phyloP scores from a whole-genome alignment of 306 rosid genomes.

The Luffa aegyptiaca region DNA sequence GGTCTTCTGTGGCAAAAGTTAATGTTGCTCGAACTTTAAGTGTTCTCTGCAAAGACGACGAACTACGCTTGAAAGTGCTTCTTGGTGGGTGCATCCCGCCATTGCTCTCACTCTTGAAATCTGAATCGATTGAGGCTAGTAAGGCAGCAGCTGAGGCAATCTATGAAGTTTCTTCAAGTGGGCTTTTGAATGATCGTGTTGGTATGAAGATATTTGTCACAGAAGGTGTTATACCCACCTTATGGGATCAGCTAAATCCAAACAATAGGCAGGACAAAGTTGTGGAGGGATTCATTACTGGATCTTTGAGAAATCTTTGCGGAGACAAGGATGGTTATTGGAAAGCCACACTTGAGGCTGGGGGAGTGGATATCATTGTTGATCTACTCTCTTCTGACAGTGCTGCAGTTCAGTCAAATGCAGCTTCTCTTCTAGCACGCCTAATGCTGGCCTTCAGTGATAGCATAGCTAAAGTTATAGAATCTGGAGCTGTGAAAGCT shows the following conservation, averaged over 20 bases:
- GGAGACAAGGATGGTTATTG: slow-evolving; percentile 90
- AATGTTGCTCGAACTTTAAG: slow-evolving; percentile 75
- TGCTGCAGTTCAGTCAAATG: slow-evolving; percentile 86
- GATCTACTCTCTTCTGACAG: slow-evolving; percentile 82
- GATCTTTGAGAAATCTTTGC: slow-evolving; percentile 94
- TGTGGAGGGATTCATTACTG: slow-evolving; percentile 90
- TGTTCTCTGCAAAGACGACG: slow-evolving; percentile 84
- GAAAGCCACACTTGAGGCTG: slow-evolving; percentile 95
- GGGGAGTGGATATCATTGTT: slow-evolving; percentile 84
- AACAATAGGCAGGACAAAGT: slow-evolving; percentile 66
- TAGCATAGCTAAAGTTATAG: slow-evolving; percentile 87
- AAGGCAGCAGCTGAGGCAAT: slow-evolving; percentile 96
- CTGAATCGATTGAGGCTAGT: slow-evolving; percentile 66
- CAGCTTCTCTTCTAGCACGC: slow-evolving; percentile 92
- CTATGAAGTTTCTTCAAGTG: slow-evolving; percentile 86
- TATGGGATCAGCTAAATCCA: slow-evolving; percentile 82
- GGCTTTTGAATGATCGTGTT: slow-evolving; percentile 85
- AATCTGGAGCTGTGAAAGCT: slow-evolving; percentile 83
- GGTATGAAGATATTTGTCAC: slow-evolving; percentile 89
- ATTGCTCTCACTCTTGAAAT: slow-evolving; percentile 73
- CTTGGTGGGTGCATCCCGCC: slow-evolving; percentile 98
- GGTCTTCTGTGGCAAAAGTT: slow-evolving; percentile 73
- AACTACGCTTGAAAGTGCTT: slow-evolving; percentile 85
- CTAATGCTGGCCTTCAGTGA: slow-evolving; percentile 82
- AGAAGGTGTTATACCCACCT: slow-evolving; percentile 93